Base-by-base conservation (phyloP, 2,329 filamentous ascomycete species). In the Leptographium galeiforme region DNA sequence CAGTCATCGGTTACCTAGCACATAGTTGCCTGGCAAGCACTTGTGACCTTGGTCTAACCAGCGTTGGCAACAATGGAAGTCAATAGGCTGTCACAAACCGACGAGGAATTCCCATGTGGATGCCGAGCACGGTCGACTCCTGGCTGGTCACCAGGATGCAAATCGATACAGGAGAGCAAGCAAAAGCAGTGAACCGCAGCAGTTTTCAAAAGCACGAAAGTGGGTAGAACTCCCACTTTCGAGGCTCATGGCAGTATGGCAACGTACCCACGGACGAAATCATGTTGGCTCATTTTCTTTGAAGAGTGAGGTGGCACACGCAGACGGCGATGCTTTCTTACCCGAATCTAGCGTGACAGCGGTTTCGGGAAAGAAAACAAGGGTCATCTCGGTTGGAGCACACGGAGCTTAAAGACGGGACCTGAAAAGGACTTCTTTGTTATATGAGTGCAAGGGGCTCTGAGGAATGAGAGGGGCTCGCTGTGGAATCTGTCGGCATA, bases 21-120 rank as follows among this genome's bases (percentile, higher is more conserved):
- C 62, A 60, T 60, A 68, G 67, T 67, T 65, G 74, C 74, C 75
- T 78, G 74, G 73, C 75, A 77, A 78, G 75, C 76, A 70, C 65
- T 62, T 36, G 38, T n/a, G 39, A 8, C 14, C 11, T 16, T 32
- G 33, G 46, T 40, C 51, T 18, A 6, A 51, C 51, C 34, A 41
- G 57, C 51, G 56, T 50, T 50, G 53, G 56, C 52, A 44, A 33
- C 16, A 7, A 14, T 6, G 2, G 55, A 48, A 52, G 8, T 50
- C 57, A 46, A 34, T 14, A 44, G 56, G 52, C 52, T 57, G 57
- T 56, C 53, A 44, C 12, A 43, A 25, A 53, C 34, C 38, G 52
- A 53, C 50, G 51, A 32, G 36, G 19, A 19, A 47, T 13, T 36
- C 38, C 49, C 45, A 34, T 43, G 33, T 48, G 38, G 38, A 36